A percentile compares a stretch with the other conserved stretches of the same genome.
phyloP scores from a whole-genome alignment of 1,139 yeast species.

The Saccharomyces uvarum region DNA sequence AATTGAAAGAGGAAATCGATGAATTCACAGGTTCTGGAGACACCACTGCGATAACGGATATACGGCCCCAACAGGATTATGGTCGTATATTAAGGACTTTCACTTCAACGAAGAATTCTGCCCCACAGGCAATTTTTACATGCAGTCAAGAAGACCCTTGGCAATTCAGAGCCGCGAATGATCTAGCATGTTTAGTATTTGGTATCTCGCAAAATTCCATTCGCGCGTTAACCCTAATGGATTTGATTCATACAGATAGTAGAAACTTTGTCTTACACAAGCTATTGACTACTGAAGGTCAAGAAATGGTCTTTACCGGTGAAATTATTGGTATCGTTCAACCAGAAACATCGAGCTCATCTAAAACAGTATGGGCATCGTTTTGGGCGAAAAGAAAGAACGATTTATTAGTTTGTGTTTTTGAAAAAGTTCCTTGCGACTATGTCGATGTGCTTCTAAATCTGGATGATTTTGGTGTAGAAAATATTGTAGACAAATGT shows the following conservation, averaged over 20 bases:
- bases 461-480: slow-evolving; percentile 21
- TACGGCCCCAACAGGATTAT: slow-evolving; percentile 16
- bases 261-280: slow-evolving; percentile 57
- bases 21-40: slow-evolving; percentile 7
- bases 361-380: slow-evolving; percentile 65
- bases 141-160: slow-evolving; percentile 73
- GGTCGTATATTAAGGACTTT: slow-evolving; percentile 45
- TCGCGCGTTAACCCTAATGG: slow-evolving; percentile 58
- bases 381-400: slow-evolving; percentile 80
- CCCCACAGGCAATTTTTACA: slow-evolving; percentile 80
- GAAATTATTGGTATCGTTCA: slow-evolving; percentile 44
- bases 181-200: slow-evolving; percentile 79
- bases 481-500: slow-evolving; percentile 20
- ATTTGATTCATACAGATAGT: slow-evolving; percentile 68
- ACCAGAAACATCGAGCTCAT: slow-evolving; percentile 35
- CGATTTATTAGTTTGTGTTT: slow-evolving; percentile 67
- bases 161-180: slow-evolving; percentile 77
- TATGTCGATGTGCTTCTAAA: slow-evolving; percentile 53
- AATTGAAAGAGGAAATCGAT: slow-evolving; percentile 6
- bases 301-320: slow-evolving; percentile 48
- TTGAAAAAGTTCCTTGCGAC: slow-evolving; percentile 82
- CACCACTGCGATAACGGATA: slow-evolving; percentile 9
- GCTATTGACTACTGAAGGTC: slow-evolving; percentile 37
- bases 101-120: slow-evolving; percentile 55
- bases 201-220: slow-evolving; percentile 67